Evolutionary conservation across 225 moss, liverwort and hornwort species (phyloP), one percentile per base, ranked within the genome.

Genomic region (Sphagnum tenellum): DNA sequence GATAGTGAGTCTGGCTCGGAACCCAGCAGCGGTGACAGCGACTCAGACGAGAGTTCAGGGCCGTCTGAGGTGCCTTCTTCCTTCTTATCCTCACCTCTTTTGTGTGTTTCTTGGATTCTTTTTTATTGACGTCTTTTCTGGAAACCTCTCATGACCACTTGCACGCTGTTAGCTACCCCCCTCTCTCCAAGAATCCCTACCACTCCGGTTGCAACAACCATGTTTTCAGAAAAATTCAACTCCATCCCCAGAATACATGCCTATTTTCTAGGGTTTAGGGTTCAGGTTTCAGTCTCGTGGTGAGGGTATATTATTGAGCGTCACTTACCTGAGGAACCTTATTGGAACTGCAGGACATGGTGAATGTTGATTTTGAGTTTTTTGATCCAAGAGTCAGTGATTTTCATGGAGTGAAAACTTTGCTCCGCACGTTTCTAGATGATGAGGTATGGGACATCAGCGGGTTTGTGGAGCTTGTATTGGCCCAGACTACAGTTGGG

Each of bases 331-430:
- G 12, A 49, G n/a, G 3, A 44, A 46, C 5, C 5, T 44, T 44
- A 10, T 44, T 57, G 5, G 51, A 51, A 73, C 64, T 78, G 66
- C 88, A 98, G 92, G 89, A 90, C 55, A 57, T 86, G 49, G 87
- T 98, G 64, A 75, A 87, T 61, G 89, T 92, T 29, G 83, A 90
- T 67, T 85, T 98, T 11, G 90, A 93, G 54, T 93, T 90, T 69
- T 98, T 90, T 52, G 96, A 98, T 79, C 93, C 96, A 8, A 98
- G 89, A 70, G 83, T 85, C 48, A 78, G 67, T 47, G 96, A 93
- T 75, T 98, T 86, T 55, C 90, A 98, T 76, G 96, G 90, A 46
- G 52, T 83, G 2, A 98, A 93, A 67, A 92, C 90, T 48, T 69
- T 98, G 80, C 72, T 98, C 64, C 81, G 85, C 55, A 70, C 75